Base-by-base conservation (phyloP, 2,329 filamentous ascomycete species). In the Bertia moriformis region DNA sequence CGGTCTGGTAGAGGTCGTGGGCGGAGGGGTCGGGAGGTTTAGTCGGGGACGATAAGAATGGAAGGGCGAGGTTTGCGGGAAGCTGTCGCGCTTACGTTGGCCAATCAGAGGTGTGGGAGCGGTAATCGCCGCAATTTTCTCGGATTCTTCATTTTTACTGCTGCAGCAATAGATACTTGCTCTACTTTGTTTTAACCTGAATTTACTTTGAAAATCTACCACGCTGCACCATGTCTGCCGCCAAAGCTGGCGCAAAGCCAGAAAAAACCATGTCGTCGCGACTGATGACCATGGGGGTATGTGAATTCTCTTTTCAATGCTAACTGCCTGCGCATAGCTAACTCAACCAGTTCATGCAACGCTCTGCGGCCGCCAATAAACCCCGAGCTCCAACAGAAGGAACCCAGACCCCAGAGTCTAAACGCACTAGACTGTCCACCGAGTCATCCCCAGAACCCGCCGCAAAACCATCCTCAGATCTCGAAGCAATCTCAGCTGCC, bases 311-410 rank as follows among this genome's bases (percentile, higher is more conserved):
- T n/a, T n/a, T n/a, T n/a, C n/a, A n/a, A n/a, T n/a, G n/a, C n/a
- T n/a, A n/a, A n/a, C n/a, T n/a, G n/a, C n/a, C n/a, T n/a, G n/a
- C n/a, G n/a, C n/a, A n/a, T n/a, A n/a, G n/a, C n/a, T n/a, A n/a
- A n/a, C n/a, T n/a, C n/a, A n/a, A 7, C 10, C 15, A 35, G 32
- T 35, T 35, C 32, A 35, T 35, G 32, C 32, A 35, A 17, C 32
- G 32, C 12, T 7, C 32, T 35, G 32, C 32, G 7, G 32, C 32
- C 15, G 32, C 32, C 12, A 17, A 7, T 7, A 35, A 35, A 17
- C n/a, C n/a, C n/a, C n/a, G n/a, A n/a, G n/a, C n/a, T n/a, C n/a
- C n/a, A n/a, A n/a, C n/a, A n/a, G 32, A 35, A 35, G 32, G 10
- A 29, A 10, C 24, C 10, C 24, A 35, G 32, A 12, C 32, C 7